These are phyloP conservation scores for Candida maltosa DNA, from an alignment of 805 yeast species.

Conservation along the genomic window DNA sequence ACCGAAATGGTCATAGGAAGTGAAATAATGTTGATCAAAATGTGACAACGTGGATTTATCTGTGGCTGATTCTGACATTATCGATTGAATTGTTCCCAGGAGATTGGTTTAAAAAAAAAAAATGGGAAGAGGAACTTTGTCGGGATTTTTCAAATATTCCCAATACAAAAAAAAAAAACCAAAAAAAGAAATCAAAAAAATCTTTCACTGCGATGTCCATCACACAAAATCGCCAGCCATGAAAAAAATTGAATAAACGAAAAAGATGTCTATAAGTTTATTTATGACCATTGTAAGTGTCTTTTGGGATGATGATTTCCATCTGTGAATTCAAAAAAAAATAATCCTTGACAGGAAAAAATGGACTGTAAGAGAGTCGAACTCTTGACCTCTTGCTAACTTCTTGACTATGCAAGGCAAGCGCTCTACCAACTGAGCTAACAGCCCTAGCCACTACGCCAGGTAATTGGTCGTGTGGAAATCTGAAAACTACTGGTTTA, in stretches of 20 bases:
- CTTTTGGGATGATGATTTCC: not conserved
- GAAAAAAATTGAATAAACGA: not conserved
- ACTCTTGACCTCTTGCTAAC: constrained; percentile 8
- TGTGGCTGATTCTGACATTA: constrained; percentile 51
- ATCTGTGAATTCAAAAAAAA: not conserved
- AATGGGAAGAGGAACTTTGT: constrained; percentile 1
- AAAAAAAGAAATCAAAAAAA: not conserved
- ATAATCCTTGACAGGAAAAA: not conserved
- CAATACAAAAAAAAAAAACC: not conserved
- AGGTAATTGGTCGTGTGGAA: no score
- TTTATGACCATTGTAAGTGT: not conserved
- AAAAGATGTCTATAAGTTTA: no score
- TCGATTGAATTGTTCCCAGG: not conserved
- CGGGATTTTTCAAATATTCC: not conserved
- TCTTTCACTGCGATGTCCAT: not conserved
- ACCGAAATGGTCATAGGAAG: constrained; percentile 94
- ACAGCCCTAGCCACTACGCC: no score
- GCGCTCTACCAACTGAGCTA: constrained; percentile 10
- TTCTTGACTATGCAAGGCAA: constrained; percentile 7
- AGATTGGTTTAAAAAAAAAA: constrained; percentile 4
- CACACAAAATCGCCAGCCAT: not conserved
- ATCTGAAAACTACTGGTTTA: no score
- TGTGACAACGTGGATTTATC: constrained; percentile 61
- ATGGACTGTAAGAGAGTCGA: constrained; percentile 9
- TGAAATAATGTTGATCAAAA: constrained; percentile 89